Base-by-base conservation (phyloP, 192 early-diverging fungal genomes). In the Lunasporangiospora selenospora region DNA sequence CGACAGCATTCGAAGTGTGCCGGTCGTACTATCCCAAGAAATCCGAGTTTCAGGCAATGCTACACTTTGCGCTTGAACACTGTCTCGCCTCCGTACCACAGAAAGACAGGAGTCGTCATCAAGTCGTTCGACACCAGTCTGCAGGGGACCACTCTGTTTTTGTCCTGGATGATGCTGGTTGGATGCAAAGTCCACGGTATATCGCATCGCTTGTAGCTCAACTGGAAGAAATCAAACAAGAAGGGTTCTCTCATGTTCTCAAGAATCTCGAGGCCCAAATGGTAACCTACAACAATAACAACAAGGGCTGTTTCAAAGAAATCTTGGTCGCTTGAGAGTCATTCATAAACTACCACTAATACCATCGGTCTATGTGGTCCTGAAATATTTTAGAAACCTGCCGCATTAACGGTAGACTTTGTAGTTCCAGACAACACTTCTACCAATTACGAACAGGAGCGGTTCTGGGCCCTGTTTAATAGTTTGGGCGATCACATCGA, bases 211-310 rank as follows among this genome's bases (percentile, higher is more conserved):
- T 66, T 2, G 46, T 66, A 12, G 16, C 29, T 4, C 39, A 37
- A 3, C 55, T 66, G 0, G 64, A 66, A 27, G 64, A 66, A 29
- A 53, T 66, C 26, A 45, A 39, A n/a, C 64, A 66, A n/a, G 64
- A 58, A 16, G 55, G 55, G 2, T 66, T 66, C 16, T 19, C 54
- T 4, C 32, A 49, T 26, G 64, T 66, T 4, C 40, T 66, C 23
- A 66, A 58, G 47, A 66, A 66, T 32, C 23, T 66, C 29, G 64
- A 66, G 37, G 64, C 64, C 3, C 64, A 66, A 7, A 66, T 66
- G 64, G 64, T 66, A 52, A n/a, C n/a, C n/a, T n/a, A n/a, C n/a
- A n/a, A n/a, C n/a, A n/a, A n/a, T n/a, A n/a, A n/a, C n/a, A n/a
- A n/a, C n/a, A n/a, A n/a, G n/a, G n/a, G n/a, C n/a, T n/a, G n/a